Conservation (phyloP, 345 rosid species). For the Eucalyptus paniculata region DNA sequence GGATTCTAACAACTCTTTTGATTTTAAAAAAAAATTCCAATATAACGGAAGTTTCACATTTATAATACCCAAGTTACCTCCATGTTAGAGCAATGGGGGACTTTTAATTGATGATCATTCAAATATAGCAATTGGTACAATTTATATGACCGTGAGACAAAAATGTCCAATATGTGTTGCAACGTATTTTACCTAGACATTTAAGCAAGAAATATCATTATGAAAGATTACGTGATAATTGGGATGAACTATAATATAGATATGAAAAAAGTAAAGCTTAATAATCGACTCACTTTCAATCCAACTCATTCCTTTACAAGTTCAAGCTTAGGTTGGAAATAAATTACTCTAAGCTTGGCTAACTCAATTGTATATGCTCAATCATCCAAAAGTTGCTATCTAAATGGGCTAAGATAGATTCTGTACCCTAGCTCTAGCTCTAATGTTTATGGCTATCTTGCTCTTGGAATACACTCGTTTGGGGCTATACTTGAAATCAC, state of each 20-base stretch:
- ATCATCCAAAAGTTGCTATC: neutral
- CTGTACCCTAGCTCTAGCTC: neutral
- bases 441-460: neutral
- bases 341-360: neutral
- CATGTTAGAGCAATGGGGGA: neutral
- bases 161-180: neutral
- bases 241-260: neutral
- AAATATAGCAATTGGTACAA: neutral
- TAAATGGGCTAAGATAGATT: neutral
- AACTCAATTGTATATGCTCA: neutral
- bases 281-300: neutral
- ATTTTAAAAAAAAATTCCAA: neutral
- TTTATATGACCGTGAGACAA: rapidly evolving
- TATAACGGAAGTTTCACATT: neutral
- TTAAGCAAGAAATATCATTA: neutral
- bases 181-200: neutral
- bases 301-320: neutral
- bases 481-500: neutral
- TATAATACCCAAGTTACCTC: neutral
- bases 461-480: neutral
- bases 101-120: neutral
- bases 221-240: neutral
- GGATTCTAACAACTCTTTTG: neutral
- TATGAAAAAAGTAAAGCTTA: neutral
- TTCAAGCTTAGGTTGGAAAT: neutral